phyloP scores from a whole-genome alignment of 805 yeast species.

The Pachysolen tannophilus region DNA sequence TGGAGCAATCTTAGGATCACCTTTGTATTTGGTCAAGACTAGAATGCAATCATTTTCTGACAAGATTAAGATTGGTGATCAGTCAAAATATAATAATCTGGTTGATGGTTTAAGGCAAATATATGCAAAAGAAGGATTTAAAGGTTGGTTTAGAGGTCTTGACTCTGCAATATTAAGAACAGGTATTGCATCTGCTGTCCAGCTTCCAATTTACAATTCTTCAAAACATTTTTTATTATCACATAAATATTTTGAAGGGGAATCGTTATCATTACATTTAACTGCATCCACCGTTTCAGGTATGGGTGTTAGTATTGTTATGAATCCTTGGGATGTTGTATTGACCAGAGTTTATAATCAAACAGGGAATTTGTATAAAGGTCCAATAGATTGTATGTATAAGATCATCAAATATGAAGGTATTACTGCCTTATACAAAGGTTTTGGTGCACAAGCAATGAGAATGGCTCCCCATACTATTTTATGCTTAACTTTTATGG shows the following conservation, averaged over 20 bases:
- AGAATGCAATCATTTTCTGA: conserved; percentile 91
- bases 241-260: conserved; percentile 46
- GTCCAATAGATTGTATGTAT: conserved; percentile 81
- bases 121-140: conserved; percentile 58
- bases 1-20: conserved; percentile 88
- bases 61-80: conserved; percentile 72
- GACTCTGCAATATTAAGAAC: conserved; percentile 94
- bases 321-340: conserved; percentile 97
- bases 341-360: conserved; percentile 94
- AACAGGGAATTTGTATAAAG: conserved; percentile 76
- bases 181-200: conserved; percentile 93
- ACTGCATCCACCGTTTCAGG: conserved; percentile 75
- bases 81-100: conserved; percentile 73
- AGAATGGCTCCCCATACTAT: conserved; percentile 96
- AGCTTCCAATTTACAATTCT: conserved; percentile 81
- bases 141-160: conserved; percentile 82
- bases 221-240: conserved; percentile 57
- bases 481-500: conserved; percentile 87
- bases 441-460: conserved; percentile 86
- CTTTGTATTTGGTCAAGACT: conserved; percentile 86
- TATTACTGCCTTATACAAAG: conserved; percentile 81
- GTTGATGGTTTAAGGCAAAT: conserved; percentile 62
- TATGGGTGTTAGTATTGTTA: conserved; percentile 84
- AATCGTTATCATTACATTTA: conserved; percentile 58
- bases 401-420: conserved; percentile 86